Base-by-base conservation (phyloP, 768 basidiomycete genomes). In the Leucosporidium yakuticum region DNA sequence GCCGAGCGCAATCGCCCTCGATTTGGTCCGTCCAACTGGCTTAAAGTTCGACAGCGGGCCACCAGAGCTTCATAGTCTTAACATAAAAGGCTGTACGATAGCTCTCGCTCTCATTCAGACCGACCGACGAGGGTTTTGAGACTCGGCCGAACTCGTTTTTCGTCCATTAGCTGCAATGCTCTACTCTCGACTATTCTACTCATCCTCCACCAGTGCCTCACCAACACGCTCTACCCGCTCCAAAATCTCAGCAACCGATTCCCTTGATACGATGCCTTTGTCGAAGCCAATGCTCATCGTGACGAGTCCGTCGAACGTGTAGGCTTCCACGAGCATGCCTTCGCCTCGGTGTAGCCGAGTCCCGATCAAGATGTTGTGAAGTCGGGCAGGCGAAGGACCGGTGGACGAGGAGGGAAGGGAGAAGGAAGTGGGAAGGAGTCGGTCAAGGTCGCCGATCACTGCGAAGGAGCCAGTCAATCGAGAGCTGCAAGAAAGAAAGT, bases 391-490 rank as follows among this genome's bases (percentile, higher is more conserved):
- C 5, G 56, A 32, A 4, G 15, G 50, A 5, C 5, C 27, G 2
- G 58, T 20, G 19, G 57, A 0, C 7, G 39, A 2, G 12, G 54
- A 1, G 8, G 66, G 61, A 29, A 67, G 62, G 29, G 20, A 21
- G 54, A 71, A 68, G 6, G 51, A 19, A 25, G 60, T 63, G 15
- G 66, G 56, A 21, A 71, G 67, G 27, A 71, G 34, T 23, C 70
- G 63, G 44, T 64, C 63, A n/a, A 71, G 51, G 51, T 71, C 67
- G 27, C 70, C 70, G 29, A 71, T 63, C 70, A 71, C 70, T 71
- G 58, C 20, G 59, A 6, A 49, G 4, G 17, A 15, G 2, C 14
- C 0, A 39, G 23, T 48, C 23, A 17, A 12, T 1, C 4, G 20
- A 6, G 23, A 17, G 11, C 8, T 21, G 44, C 5, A 23, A n/a